Evolutionary conservation across 257 asterid species (phyloP).

Genomic region (Ballota nigra): DNA sequence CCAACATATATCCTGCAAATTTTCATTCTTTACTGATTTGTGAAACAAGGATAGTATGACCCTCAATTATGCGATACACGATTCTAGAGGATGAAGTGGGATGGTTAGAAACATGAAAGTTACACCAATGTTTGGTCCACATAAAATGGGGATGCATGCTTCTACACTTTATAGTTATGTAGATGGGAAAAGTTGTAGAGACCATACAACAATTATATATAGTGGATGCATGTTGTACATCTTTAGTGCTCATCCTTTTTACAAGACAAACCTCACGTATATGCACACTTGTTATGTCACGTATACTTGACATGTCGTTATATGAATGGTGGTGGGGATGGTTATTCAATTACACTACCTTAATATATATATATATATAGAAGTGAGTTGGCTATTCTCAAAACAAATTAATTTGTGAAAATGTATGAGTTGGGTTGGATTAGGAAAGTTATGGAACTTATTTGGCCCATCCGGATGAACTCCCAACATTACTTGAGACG

Average conservation of each 20-base stretch:
- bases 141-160: conserved; percentile 26
- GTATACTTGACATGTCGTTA: not conserved
- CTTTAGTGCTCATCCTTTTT: not conserved
- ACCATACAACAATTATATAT: conserved; percentile 9
- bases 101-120: not conserved
- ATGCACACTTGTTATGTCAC: not conserved
- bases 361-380: not conserved
- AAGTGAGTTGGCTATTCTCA: not conserved
- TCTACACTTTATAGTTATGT: conserved; percentile 12
- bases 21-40: not conserved
- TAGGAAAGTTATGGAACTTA: not conserved
- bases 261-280: not conserved
- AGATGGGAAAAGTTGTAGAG: not conserved
- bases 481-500: too few species aligned
- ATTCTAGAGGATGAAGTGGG: not conserved
- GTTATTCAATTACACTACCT: not conserved
- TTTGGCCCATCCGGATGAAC: not conserved
- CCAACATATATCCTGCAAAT: not conserved
- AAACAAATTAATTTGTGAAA: not conserved
- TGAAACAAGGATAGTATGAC: too few species aligned
- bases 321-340: not conserved
- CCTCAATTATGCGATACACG: too few species aligned
- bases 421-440: not conserved
- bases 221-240: conserved; percentile 1
- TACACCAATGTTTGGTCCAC: conserved; percentile 11